phyloP scores from a whole-genome alignment of 805 yeast species.

The Sugiyamaella marilandica region DNA sequence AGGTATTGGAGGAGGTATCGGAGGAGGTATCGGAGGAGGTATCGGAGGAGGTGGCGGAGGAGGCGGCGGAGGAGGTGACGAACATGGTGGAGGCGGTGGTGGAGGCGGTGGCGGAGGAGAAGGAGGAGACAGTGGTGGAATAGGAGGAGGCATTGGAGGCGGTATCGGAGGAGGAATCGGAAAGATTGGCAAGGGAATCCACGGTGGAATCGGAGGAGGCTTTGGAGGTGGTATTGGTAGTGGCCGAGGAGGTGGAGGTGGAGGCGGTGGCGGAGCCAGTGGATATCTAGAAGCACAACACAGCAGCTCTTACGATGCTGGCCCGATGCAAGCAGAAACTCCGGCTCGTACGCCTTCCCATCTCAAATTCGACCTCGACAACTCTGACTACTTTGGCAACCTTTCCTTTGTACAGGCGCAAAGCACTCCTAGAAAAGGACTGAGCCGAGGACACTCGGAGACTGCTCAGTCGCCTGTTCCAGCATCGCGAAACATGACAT shows the following conservation, averaged over 20 bases:
- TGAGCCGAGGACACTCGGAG: neutral
- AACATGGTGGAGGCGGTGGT: conserved; percentile 1
- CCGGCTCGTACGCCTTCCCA: neutral
- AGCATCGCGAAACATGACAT: neutral
- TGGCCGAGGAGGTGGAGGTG: neutral
- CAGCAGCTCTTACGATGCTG: too few relatives aligned
- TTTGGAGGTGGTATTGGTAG: neutral
- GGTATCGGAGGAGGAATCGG: conserved; percentile 10
- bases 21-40: conserved; percentile 11
- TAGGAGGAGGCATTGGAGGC: neutral
- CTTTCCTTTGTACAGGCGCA: neutral
- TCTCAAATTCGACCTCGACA: neutral
- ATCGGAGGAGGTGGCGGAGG: conserved; percentile 1
- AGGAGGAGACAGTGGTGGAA: conserved; percentile 1
- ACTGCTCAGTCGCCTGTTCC: neutral
- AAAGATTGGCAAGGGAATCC: neutral
- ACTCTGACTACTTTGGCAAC: conserved; percentile 4
- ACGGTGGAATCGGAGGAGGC: neutral
- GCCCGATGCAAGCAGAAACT: neutral
- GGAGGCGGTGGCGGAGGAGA: conserved; percentile 5
- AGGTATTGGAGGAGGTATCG: neutral
- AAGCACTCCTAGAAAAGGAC: neutral
- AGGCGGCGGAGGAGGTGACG: conserved; percentile 1
- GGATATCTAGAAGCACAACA: neutral
- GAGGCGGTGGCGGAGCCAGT: neutral